Evolutionary conservation across 1,139 yeast genomes (phyloP).

Genomic region (Taiozyma sp.): DNA sequence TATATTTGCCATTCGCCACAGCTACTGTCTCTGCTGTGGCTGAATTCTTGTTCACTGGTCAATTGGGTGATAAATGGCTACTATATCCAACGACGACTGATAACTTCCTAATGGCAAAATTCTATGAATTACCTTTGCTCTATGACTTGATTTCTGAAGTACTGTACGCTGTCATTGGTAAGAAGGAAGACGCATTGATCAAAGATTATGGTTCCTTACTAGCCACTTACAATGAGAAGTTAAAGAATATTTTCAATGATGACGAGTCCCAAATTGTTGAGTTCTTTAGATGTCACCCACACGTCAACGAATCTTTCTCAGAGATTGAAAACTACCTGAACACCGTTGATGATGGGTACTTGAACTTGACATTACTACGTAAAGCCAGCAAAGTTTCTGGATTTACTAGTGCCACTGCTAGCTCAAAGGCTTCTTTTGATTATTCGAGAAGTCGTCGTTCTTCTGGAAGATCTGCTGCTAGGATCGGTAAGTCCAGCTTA

Average conservation of each 20-base stretch:
- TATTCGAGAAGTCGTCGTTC: conserved; percentile 5
- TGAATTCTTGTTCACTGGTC: conserved; percentile 75
- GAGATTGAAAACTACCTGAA: conserved; percentile 39
- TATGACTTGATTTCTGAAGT: conserved; percentile 67
- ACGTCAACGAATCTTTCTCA: conserved; percentile 20
- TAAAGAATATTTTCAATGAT: conserved; percentile 8
- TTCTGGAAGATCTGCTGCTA: conserved; percentile 6
- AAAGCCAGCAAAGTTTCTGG: conserved; percentile 33
- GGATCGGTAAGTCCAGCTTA: conserved; percentile 20
- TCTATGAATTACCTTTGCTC: conserved; percentile 61
- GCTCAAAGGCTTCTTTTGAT: conserved; percentile 10
- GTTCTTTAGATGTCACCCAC: conserved; percentile 17
- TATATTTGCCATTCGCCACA: conserved; percentile 65
- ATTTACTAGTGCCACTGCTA: conserved; percentile 3
- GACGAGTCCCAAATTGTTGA: conserved; percentile 9
- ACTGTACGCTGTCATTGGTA: conserved; percentile 61
- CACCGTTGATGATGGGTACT: conserved; percentile 57
- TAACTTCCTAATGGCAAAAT: conserved; percentile 54
- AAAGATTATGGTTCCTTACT: conserved; percentile 29
- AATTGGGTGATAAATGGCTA: conserved; percentile 69
- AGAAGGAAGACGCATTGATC: conserved; percentile 52
- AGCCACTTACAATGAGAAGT: conserved; percentile 10
- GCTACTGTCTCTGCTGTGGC: conserved; percentile 58
- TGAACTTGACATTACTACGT: conserved; percentile 52
- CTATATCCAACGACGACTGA: conserved; percentile 65